phyloP scores from a whole-genome alignment of 2,329 filamentous ascomycete genomes.

The Stemphylium lycopersici region DNA sequence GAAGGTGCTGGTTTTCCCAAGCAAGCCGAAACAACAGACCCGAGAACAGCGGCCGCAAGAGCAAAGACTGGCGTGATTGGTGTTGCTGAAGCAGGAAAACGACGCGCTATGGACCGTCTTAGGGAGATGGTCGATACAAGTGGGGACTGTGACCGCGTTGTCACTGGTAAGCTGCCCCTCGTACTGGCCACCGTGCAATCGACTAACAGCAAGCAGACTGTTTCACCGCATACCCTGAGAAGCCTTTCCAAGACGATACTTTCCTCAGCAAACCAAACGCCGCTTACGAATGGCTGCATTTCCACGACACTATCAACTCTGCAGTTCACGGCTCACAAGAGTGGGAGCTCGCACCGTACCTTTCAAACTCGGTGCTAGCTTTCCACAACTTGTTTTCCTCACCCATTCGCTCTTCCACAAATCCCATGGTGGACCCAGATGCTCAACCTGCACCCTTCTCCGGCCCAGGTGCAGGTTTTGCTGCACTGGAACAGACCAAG shows the following conservation, averaged over 20 bases:
- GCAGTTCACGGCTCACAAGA: conserved; percentile 84
- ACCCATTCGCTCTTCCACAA: conserved; percentile 51
- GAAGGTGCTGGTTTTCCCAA: conserved; percentile 80
- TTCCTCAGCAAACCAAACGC: conserved; percentile 84
- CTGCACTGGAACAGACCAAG: conserved; percentile 80
- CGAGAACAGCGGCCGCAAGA: conserved; percentile 62
- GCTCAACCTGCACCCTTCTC: conserved; percentile 71
- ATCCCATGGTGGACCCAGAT: conserved; percentile 51
- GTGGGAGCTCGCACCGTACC: conserved; percentile 89
- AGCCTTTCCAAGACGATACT: conserved; percentile 91
- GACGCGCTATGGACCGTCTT: conserved; percentile 72
- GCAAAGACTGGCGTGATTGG: conserved; percentile 58
- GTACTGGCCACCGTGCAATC: no score
- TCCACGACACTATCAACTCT: conserved; percentile 83
- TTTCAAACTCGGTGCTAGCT: conserved; percentile 83
- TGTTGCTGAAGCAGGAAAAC: conserved; percentile 75
- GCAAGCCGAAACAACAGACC: conserved; percentile 55
- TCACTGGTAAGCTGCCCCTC: conserved; percentile 57
- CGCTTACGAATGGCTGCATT: conserved; percentile 94
- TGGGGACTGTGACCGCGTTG: conserved; percentile 78
- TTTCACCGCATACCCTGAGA: conserved; percentile 83
- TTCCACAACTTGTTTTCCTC: conserved; percentile 92
- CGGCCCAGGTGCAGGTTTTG: conserved; percentile 80
- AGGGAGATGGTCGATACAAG: conserved; percentile 79
- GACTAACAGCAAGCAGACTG: conserved; percentile 61